Percentiles rank a stretch among this genome's conserved stretches.
phyloP scores from a whole-genome alignment of 495 filamentous ascomycete genomes.

The Aspergillus conjunctus region DNA sequence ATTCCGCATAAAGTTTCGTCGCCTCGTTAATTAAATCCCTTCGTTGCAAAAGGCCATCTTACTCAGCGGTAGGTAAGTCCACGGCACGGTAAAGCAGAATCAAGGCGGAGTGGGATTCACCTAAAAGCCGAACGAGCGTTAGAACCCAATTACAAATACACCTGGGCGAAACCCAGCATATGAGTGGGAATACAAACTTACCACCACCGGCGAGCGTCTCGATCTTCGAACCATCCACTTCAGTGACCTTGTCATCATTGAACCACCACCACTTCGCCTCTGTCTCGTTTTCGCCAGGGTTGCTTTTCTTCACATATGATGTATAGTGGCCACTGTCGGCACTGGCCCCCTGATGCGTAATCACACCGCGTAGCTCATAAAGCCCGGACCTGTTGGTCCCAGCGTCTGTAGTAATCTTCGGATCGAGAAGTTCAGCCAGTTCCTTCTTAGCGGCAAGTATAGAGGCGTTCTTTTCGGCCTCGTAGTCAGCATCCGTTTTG shows the following conservation, averaged over 20 bases:
- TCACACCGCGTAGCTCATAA: slow-evolving; percentile 90
- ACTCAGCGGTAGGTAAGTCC: slow-evolving; percentile 57
- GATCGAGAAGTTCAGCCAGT: slow-evolving; percentile 71
- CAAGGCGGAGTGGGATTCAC: slow-evolving; percentile 90
- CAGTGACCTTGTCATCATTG: slow-evolving; percentile 96
- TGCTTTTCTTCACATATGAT: slow-evolving; percentile 91
- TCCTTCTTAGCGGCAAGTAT: slow-evolving; percentile 82
- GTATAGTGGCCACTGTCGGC: slow-evolving; percentile 99
- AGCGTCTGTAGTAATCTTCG: slow-evolving; percentile 68
- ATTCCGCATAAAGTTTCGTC: background rate
- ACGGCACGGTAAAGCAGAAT: slow-evolving; percentile 92
- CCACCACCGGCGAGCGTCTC: slow-evolving; percentile 87
- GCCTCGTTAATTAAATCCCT: background rate
- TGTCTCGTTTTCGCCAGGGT: slow-evolving; percentile 65
- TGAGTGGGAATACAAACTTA: slow-evolving; percentile 42
- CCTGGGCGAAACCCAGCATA: background rate
- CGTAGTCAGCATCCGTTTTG: slow-evolving; percentile 92
- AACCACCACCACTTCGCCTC: slow-evolving; percentile 99
- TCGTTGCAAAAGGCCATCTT: slow-evolving; percentile 14
- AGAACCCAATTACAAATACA: slow-evolving; percentile 10
- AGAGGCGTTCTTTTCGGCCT: slow-evolving; percentile 74
- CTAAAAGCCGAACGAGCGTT: slow-evolving; percentile 39
- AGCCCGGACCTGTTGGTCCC: slow-evolving; percentile 89
- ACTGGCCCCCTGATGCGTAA: slow-evolving; percentile 96
- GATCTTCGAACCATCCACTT: slow-evolving; percentile 90